Evolutionary conservation across 306 rosid species (phyloP).

Genomic region (Prunus mume): DNA sequence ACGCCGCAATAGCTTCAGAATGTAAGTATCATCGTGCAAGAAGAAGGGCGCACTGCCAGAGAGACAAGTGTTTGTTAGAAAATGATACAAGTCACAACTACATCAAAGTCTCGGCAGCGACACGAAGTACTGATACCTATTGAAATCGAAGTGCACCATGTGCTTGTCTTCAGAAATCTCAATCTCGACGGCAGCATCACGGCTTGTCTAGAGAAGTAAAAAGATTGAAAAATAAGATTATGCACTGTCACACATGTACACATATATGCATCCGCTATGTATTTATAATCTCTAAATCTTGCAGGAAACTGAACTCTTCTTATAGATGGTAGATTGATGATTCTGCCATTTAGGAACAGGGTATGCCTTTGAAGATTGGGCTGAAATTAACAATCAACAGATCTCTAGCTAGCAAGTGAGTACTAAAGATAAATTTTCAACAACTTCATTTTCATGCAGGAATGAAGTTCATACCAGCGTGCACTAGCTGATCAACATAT

Average conservation of each 20-base stretch:
- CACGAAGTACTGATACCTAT: slow-evolving; percentile 19
- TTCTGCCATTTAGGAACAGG: background rate
- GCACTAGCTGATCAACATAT: background rate
- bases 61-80: background rate
- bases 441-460: background rate
- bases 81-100: background rate
- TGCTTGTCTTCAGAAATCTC: slow-evolving; percentile 43
- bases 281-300: background rate
- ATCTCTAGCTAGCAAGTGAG: background rate
- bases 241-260: background rate
- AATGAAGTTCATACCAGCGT: background rate
- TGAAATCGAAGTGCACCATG: slow-evolving; percentile 35
- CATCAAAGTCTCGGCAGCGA: background rate
- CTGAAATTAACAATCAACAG: background rate
- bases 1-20: slow-evolving; percentile 23
- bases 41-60: slow-evolving; percentile 34
- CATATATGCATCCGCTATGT: background rate
- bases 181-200: slow-evolving; percentile 37
- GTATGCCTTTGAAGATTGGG: background rate
- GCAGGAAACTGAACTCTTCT: background rate
- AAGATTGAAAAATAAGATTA: background rate
- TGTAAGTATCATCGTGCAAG: slow-evolving; percentile 33
- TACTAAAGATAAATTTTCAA: background rate
- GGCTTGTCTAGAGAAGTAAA: slow-evolving; percentile 26
- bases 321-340: background rate